A percentile compares a stretch with the other conserved stretches of the same genome.
These are phyloP conservation scores for Plenodomus tracheiphilus DNA, from an alignment of 2,329 filamentous ascomycete genomes.

Conservation along the genomic window DNA sequence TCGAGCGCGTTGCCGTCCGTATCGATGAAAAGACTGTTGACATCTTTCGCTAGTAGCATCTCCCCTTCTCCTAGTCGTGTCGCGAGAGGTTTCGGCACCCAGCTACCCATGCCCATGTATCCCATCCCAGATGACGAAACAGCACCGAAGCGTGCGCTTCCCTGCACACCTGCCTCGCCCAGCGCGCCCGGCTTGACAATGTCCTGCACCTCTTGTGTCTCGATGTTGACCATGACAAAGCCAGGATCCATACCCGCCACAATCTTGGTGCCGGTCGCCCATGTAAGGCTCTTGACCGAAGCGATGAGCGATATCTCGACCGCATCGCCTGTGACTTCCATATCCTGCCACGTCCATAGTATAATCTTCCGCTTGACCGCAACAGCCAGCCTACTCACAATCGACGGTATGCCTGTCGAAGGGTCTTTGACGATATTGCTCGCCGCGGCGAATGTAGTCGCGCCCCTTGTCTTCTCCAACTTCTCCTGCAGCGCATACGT, in stretches of 20 bases:
- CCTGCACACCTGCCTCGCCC: constrained; percentile 65
- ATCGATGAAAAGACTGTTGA: constrained; percentile 91
- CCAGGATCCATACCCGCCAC: constrained; percentile 90
- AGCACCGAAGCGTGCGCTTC: constrained; percentile 77
- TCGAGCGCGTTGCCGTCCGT: constrained; percentile 79
- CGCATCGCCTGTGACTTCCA: constrained; percentile 76
- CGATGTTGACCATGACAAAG: constrained; percentile 85
- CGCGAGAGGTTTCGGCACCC: constrained; percentile 87
- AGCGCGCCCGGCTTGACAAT: constrained; percentile 77
- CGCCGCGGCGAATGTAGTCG: constrained; percentile 86
- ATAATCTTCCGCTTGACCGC: constrained; percentile 89
- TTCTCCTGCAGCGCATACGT: constrained; percentile 81
- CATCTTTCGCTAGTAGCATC: constrained; percentile 93
- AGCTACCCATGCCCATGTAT: constrained; percentile 92
- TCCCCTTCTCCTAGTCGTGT: constrained; percentile 80
- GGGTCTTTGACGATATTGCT: constrained; percentile 93
- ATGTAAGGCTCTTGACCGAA: constrained; percentile 84
- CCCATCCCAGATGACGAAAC: constrained; percentile 88
- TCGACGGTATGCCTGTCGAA: constrained; percentile 84
- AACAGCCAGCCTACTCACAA: constrained; percentile 88
- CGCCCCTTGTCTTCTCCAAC: constrained; percentile 81
- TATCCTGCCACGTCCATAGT: constrained; percentile 95
- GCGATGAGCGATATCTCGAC: constrained; percentile 79
- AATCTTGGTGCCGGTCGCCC: constrained; percentile 84
- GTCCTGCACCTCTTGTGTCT: constrained; percentile 73